A percentile compares a stretch with the other conserved stretches of the same genome.
Conservation (phyloP, 2,329 filamentous ascomycete genomes). For the Colletotrichum sp. region DNA sequence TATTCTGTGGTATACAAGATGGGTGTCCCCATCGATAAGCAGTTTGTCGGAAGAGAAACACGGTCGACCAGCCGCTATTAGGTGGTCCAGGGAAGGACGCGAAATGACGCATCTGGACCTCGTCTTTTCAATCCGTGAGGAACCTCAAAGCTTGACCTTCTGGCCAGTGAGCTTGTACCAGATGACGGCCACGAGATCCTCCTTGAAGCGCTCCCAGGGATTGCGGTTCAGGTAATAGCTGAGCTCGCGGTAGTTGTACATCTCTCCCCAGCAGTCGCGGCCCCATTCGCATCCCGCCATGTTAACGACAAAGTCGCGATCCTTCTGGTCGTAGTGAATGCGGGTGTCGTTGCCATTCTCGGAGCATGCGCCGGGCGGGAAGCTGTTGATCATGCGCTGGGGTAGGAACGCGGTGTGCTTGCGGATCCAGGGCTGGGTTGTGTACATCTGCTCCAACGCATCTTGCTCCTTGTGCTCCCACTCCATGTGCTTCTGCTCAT, state of each 20-base stretch:
- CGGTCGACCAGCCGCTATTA: constrained; percentile 20
- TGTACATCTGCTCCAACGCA: constrained; percentile 90
- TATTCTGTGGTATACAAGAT: constrained; percentile 19
- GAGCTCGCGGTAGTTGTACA: constrained; percentile 92
- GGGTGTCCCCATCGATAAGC: constrained; percentile 5
- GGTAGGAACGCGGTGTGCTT: constrained; percentile 87
- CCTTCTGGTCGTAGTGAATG: constrained; percentile 85
- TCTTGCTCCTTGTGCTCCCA: constrained; percentile 99
- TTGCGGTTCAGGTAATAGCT: constrained; percentile 89
- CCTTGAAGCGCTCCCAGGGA: constrained; percentile 78
- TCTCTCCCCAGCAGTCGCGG: constrained; percentile 96
- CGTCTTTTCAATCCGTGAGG: not conserved
- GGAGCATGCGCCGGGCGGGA: constrained; percentile 87
- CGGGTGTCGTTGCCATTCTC: constrained; percentile 75
- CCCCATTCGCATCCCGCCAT: constrained; percentile 99
- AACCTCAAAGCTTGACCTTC: constrained; percentile 58
- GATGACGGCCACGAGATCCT: constrained; percentile 64
- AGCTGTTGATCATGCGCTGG: constrained; percentile 93
- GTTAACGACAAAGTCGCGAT: constrained; percentile 93
- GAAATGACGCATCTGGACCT: constrained; percentile 6
- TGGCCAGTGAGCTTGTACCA: constrained; percentile 70
- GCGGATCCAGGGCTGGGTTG: constrained; percentile 89
- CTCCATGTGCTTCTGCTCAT: constrained; percentile 98
- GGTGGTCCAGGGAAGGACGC: not conserved
- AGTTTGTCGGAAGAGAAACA: constrained; percentile 18